phyloP scores from a whole-genome alignment of 176 grass and related monocot species.

The Carex kokanica region DNA sequence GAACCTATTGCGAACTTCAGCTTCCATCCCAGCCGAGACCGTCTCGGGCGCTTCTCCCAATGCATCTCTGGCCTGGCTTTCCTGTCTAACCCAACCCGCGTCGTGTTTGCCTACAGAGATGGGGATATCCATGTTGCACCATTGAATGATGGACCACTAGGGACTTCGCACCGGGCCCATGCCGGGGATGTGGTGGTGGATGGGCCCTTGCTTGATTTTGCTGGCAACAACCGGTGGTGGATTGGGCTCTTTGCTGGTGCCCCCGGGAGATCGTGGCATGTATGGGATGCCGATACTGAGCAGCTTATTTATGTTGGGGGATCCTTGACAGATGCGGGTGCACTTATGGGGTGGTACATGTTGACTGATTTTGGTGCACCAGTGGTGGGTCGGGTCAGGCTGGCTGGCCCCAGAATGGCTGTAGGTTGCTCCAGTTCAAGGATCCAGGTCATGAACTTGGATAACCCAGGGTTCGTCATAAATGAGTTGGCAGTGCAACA shows the following conservation, averaged over 20 bases:
- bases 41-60: constrained; percentile 36
- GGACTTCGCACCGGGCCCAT: constrained; percentile 4
- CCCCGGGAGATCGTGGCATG: constrained; percentile 33
- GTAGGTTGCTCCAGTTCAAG: constrained; percentile 33
- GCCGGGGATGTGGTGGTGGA: constrained; percentile 31
- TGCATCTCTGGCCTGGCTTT: constrained; percentile 36
- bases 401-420: neutral
- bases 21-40: constrained; percentile 19
- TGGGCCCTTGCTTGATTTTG: constrained; percentile 39
- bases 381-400: constrained; percentile 16
- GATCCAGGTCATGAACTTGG: constrained; percentile 30
- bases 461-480: neutral
- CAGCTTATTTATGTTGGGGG: constrained; percentile 35
- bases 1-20: constrained; percentile 15
- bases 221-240: constrained; percentile 28
- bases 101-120: constrained; percentile 26
- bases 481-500: constrained; percentile 18
- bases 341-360: constrained; percentile 37
- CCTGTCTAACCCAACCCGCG: constrained; percentile 15
- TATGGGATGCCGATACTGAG: constrained; percentile 35
- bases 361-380: constrained; percentile 21
- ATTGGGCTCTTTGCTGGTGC: constrained; percentile 43
- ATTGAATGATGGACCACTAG: neutral
- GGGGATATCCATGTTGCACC: constrained; percentile 31
- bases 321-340: constrained; percentile 21